These are phyloP conservation scores for Ophiostoma himal-ulmi DNA, from an alignment of 2,329 filamentous ascomycete species.

Conservation along the genomic window DNA sequence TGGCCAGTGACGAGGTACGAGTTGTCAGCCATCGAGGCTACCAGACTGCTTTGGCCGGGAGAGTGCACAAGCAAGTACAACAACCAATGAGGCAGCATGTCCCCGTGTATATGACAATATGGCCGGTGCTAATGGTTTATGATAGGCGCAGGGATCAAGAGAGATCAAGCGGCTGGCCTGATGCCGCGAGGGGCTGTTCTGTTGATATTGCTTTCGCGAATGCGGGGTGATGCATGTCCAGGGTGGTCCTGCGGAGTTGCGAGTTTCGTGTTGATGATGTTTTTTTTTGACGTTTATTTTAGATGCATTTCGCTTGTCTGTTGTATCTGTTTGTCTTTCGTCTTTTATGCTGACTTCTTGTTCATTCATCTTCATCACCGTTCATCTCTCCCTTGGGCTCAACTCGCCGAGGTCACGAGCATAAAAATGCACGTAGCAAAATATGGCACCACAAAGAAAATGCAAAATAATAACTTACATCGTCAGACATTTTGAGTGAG, in stretches of 20 bases:
- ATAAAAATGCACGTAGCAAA: background rate
- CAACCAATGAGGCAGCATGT: background rate
- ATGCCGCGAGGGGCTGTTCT: conserved; percentile 9
- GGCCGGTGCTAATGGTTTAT: background rate
- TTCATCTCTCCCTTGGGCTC: background rate
- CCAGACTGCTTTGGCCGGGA: background rate
- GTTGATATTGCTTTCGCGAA: conserved; percentile 31
- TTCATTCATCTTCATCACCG: background rate
- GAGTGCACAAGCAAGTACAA: background rate
- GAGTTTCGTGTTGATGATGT: background rate
- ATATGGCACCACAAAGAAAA: background rate
- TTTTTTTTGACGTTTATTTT: background rate
- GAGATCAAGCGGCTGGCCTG: background rate
- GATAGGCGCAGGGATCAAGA: background rate
- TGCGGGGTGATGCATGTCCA: conserved; percentile 43
- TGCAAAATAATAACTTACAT: conserved; percentile 40
- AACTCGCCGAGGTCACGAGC: background rate
- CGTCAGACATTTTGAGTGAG: conserved; percentile 54
- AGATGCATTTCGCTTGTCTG: background rate
- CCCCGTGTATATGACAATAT: background rate
- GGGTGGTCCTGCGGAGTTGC: background rate
- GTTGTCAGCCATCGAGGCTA: background rate
- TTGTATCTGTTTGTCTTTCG: background rate
- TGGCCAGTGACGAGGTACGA: background rate
- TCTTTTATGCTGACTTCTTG: background rate